phyloP scores from a whole-genome alignment of 2,329 filamentous ascomycete genomes.

The Xylariaceae sp. region DNA sequence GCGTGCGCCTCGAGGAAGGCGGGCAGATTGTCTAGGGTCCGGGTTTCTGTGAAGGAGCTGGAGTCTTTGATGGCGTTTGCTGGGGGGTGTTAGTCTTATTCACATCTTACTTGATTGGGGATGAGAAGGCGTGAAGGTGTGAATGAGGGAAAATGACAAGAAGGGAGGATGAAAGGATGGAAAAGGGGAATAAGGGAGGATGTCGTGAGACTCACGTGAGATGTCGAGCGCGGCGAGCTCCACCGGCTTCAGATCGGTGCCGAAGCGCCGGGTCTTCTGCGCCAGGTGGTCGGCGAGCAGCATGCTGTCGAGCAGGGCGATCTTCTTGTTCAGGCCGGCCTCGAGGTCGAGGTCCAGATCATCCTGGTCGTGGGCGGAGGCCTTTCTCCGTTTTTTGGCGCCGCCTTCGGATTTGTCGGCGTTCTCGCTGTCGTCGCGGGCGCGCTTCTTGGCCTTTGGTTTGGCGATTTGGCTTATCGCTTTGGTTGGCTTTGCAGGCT shows the following conservation, averaged over 20 bases:
- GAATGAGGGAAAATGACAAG: too few species aligned
- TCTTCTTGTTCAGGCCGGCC: slow-evolving; percentile 71
- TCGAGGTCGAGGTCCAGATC: slow-evolving; percentile 60
- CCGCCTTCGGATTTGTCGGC: slow-evolving; percentile 11
- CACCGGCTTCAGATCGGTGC: slow-evolving; percentile 72
- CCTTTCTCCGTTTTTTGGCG: slow-evolving; percentile 48
- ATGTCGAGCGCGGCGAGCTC: slow-evolving; percentile 81
- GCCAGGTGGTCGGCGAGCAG: slow-evolving; percentile 82
- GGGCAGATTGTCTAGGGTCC: slow-evolving; percentile 68
- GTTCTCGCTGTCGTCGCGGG: slow-evolving; percentile 44
- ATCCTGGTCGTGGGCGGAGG: slow-evolving; percentile 45
- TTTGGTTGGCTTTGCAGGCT: slow-evolving; percentile 14
- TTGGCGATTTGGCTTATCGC: slow-evolving; percentile 24
- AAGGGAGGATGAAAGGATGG: background rate
- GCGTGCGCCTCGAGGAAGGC: slow-evolving; percentile 68
- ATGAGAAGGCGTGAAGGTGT: background rate
- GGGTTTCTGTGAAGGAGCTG: slow-evolving; percentile 62
- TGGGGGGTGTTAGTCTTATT: slow-evolving; percentile 31
- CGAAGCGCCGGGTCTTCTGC: slow-evolving; percentile 71
- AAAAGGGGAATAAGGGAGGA: too few species aligned
- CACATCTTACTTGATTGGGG: background rate
- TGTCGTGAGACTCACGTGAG: slow-evolving; percentile 51
- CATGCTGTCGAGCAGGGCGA: slow-evolving; percentile 75
- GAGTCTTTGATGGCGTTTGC: slow-evolving; percentile 74
- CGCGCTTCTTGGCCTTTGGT: slow-evolving; percentile 48